These are phyloP conservation scores for Debaryomyces tyrocola DNA, from an alignment of 805 yeast genomes.

Conservation along the genomic window DNA sequence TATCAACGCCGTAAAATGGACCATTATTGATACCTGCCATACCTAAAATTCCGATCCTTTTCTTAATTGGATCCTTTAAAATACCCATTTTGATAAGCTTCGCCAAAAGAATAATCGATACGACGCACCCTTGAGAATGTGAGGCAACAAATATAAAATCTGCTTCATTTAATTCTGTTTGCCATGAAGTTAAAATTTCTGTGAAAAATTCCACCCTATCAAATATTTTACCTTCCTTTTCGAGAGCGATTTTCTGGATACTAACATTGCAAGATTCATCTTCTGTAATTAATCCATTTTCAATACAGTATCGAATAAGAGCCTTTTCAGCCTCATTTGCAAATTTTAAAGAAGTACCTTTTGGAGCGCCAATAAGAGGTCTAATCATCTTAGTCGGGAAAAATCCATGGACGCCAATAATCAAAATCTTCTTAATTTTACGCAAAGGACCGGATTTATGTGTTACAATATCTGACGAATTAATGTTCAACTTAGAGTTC, in stretches of 20 bases:
- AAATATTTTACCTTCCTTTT: slow-evolving; percentile 87
- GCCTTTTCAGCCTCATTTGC: slow-evolving; percentile 87
- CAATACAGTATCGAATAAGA: slow-evolving; percentile 58
- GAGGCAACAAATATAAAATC: slow-evolving; percentile 91
- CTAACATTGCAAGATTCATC: slow-evolving; percentile 33
- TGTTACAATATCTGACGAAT: slow-evolving; percentile 19
- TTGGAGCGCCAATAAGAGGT: slow-evolving; percentile 90
- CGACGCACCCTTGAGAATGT: slow-evolving; percentile 97
- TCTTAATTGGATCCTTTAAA: slow-evolving; percentile 35
- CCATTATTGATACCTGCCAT: slow-evolving; percentile 98
- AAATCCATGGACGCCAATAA: slow-evolving; percentile 95
- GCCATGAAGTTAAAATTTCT: slow-evolving; percentile 69
- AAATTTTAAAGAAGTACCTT: slow-evolving; percentile 90
- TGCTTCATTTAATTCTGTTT: slow-evolving; percentile 55
- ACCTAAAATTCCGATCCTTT: slow-evolving; percentile 70
- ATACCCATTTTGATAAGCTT: slow-evolving; percentile 60
- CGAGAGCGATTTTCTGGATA: slow-evolving; percentile 90
- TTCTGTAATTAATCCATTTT: slow-evolving; percentile 37
- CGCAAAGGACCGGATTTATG: slow-evolving; percentile 28
- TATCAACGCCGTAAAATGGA: slow-evolving; percentile 89
- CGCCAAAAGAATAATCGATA: slow-evolving; percentile 76
- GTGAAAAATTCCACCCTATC: slow-evolving; percentile 83
- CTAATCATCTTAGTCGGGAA: slow-evolving; percentile 87
- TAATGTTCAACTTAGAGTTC: slow-evolving; percentile 6
- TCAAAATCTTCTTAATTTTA: slow-evolving; percentile 59